A percentile compares a stretch with the other conserved stretches of the same genome.
Evolutionary conservation across 1,284 basidiomycete species (phyloP).

Genomic region (Apiotrichum gracile): DNA sequence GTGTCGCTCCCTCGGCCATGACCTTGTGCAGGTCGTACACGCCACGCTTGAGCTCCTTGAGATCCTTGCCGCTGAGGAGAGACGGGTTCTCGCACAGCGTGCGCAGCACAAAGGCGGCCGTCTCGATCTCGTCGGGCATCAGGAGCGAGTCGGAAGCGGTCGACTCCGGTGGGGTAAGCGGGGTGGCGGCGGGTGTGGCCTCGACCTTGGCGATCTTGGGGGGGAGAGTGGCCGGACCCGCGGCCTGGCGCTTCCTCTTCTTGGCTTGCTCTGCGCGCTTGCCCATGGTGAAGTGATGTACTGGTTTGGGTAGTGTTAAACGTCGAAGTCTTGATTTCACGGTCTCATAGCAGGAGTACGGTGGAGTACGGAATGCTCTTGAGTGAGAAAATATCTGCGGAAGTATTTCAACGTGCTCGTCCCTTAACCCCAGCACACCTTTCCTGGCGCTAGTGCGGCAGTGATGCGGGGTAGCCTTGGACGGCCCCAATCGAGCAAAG

Average conservation of each 20-base stretch:
- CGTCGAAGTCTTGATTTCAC: background rate
- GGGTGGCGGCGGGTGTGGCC: background rate
- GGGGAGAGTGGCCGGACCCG: background rate
- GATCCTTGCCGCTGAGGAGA: constrained; percentile 30
- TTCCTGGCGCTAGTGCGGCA: too few relatives aligned
- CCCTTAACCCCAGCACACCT: too few relatives aligned
- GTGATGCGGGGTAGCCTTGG: too few relatives aligned
- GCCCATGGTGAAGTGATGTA: constrained; percentile 18
- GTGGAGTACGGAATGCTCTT: too few relatives aligned
- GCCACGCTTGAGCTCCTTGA: constrained; percentile 43
- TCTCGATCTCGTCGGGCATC: constrained; percentile 37
- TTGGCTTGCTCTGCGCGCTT: constrained; percentile 30
- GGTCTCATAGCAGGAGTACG: too few relatives aligned
- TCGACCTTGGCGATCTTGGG: background rate
- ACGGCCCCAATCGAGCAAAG: too few relatives aligned
- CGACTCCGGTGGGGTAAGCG: constrained; percentile 8
- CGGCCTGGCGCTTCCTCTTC: constrained; percentile 23
- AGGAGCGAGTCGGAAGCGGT: constrained; percentile 20
- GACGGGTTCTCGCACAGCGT: constrained; percentile 38
- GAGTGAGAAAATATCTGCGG: too few relatives aligned
- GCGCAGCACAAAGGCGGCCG: constrained; percentile 35
- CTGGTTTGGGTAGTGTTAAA: background rate
- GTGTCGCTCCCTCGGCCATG: constrained; percentile 38
- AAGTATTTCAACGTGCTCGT: too few relatives aligned
- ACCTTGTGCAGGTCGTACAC: constrained; percentile 41